These are phyloP conservation scores for Aureobasidium sp. DNA, from an alignment of 2,329 filamentous ascomycete genomes.

Conservation along the genomic window DNA sequence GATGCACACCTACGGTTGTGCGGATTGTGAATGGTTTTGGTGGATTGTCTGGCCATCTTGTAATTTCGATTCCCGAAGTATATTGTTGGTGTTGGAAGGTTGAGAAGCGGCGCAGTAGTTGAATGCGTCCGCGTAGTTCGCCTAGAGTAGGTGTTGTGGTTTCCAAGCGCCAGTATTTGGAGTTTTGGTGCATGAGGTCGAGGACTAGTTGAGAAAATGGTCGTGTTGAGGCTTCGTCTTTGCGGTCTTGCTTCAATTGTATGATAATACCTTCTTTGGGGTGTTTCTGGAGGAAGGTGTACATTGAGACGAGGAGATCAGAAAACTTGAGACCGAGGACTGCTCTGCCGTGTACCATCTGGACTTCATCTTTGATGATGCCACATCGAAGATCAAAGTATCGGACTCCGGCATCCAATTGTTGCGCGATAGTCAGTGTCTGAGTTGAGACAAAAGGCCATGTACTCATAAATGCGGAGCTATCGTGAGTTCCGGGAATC, in stretches of 20 bases:
- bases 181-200: constrained; percentile 19
- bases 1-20: constrained; percentile 29
- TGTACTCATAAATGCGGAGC: constrained; percentile 27
- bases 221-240: constrained; percentile 23
- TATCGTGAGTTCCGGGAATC: constrained; percentile 31
- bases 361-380: constrained; percentile 23
- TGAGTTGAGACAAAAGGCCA: constrained; percentile 30
- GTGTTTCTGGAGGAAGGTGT: constrained; percentile 24
- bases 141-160: constrained; percentile 27
- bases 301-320: constrained; percentile 24
- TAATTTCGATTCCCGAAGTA: constrained; percentile 28
- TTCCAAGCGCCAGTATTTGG: constrained; percentile 27
- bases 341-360: constrained; percentile 30
- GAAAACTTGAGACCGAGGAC: constrained; percentile 25
- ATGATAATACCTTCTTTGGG: constrained; percentile 26
- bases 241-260: constrained; percentile 29
- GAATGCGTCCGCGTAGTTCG: constrained; percentile 28
- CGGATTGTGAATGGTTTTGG: constrained; percentile 29
- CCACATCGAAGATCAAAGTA: constrained; percentile 32
- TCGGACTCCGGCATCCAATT: constrained; percentile 28
- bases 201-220: constrained; percentile 34
- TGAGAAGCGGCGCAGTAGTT: constrained; percentile 28
- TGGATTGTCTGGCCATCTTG: constrained; percentile 29
- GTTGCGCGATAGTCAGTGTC: constrained; percentile 22
- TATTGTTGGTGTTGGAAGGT: constrained; percentile 15